Evolutionary conservation across 345 rosid genomes (phyloP), one percentile per base, ranked within the genome.

Genomic region (Hypericum perforatum): DNA sequence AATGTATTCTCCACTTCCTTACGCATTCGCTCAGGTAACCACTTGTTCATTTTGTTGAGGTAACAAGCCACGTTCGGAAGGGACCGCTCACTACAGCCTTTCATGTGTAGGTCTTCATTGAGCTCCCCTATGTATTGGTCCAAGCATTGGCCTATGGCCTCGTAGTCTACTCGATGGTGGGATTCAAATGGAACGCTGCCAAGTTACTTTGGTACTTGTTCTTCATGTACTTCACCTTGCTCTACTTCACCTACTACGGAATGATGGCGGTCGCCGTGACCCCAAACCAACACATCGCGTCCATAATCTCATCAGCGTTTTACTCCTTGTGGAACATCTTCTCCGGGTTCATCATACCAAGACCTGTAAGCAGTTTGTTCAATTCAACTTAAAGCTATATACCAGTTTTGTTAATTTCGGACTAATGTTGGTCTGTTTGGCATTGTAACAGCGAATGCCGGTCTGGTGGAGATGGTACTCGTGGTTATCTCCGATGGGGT

Each of bases 191-290:
- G 80, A 77, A 68, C 9, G 73, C 58, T 1, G 69, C 46, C 0
- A 82, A 79, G 54, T 82, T 79, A 71, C 69, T 79, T 44, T 82
- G 94, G 89, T 85, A 79, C 11, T 43, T 77, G 22, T 84, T 76
- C 70, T 81, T 79, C 45, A 75, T 79, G 76, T 73, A 49, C 69
- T 72, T 76, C 65, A 75, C 92, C 3, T 57, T 84, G 13, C 57
- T 84, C 36, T 78, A 81, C 69, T 84, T 77, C 80, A 77, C 94
- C 60, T 81, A 58, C 64, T 79, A 79, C 1, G 94, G 89, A 7
- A 84, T 81, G 89, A 81, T 84, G 89, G 56, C 76, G 3, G 82
- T 81, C 4, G 83, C 82, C 7, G 62, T 79, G 68, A 81, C 88
- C 0, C 92, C 92, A 4, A 81, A 81, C 50, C 72, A 71, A 70